Base-by-base conservation (phyloP, 2,329 filamentous ascomycete species). In the Epichloe gansuensis region DNA sequence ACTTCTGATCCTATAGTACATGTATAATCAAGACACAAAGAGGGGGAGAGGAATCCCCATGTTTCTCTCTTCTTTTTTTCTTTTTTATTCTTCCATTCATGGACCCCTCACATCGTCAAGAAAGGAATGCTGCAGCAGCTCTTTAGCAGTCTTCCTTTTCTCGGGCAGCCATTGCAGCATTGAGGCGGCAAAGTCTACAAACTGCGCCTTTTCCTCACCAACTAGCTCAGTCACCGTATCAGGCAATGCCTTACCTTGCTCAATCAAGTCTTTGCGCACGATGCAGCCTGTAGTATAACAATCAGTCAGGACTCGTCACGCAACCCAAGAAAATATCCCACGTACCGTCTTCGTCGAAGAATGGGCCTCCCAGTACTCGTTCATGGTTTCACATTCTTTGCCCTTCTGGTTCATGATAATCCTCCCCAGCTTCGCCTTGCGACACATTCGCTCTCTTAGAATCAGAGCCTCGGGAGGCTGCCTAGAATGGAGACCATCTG, bases 131-230 rank as follows among this genome's bases (percentile, higher is more conserved):
- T 58, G 35, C 41, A 61, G 17, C 0, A 61, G 55, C 52, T 63
- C 58, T 35, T 38, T 38, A 6, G 61, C 57, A 2, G 57, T 61
- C 53, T 57, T 61, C 48, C 55, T 60, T 51, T 60, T 58, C 25
- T 61, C 61, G 3, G 57, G 58, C 46, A 61, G 45, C 62, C 61
- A 62, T 35, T 60, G 56, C 13, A 63, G 57, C 60, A 64, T 61
- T 15, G 48, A 38, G 5, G 39, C 44, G 51, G 59, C 57, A 55
- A 62, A 53, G 39, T 62, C 58, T 4, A 60, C 48, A 54, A 60
- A 62, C 21, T 23, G 5, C 9, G 57, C 11, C 34, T 62, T 63
- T n/a, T 60, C 17, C 17, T 21, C 17, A 21, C 17, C 17, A 21
- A 21, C 17, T 21, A 21, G n/a, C 38, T 57, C 44, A n/a, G 60